Percentiles rank a stretch among this genome's conserved stretches.
Evolutionary conservation across 805 yeast genomes (phyloP).

Genomic region (Torulaspora microellipsoides): DNA sequence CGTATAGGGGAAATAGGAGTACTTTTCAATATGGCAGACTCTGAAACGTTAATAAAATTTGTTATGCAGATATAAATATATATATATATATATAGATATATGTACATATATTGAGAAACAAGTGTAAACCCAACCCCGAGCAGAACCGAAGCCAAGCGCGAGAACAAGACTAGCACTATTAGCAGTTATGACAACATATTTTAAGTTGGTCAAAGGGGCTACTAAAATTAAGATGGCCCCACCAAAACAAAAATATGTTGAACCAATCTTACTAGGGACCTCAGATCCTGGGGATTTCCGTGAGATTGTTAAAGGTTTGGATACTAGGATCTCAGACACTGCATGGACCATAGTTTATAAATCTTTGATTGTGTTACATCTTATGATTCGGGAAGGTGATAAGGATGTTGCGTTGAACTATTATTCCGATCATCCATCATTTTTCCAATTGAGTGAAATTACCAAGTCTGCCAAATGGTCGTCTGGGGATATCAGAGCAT

Average conservation of each 20-base stretch:
- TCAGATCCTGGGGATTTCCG: slow-evolving; percentile 45
- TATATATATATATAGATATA: no score
- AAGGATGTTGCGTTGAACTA: slow-evolving; percentile 65
- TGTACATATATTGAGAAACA: neutral
- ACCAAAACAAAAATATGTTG: slow-evolving; percentile 95
- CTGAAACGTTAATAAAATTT: slow-evolving; percentile 5
- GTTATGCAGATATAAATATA: neutral
- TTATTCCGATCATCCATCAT: slow-evolving; percentile 46
- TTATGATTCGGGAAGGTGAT: slow-evolving; percentile 91
- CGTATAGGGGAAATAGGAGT: slow-evolving; percentile 9
- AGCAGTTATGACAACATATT: slow-evolving; percentile 51
- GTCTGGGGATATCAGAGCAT: slow-evolving; percentile 47
- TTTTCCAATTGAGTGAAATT: slow-evolving; percentile 44
- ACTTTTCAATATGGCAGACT: neutral
- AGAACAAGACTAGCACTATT: neutral
- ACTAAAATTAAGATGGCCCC: slow-evolving; percentile 85
- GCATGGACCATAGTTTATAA: slow-evolving; percentile 94
- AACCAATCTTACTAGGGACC: slow-evolving; percentile 69
- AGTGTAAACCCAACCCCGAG: neutral
- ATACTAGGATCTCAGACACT: slow-evolving; percentile 60
- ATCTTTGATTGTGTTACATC: slow-evolving; percentile 76
- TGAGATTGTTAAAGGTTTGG: slow-evolving; percentile 63
- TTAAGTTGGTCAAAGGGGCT: slow-evolving; percentile 74
- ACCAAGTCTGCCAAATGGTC: slow-evolving; percentile 32
- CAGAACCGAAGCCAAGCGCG: neutral